Evolutionary conservation across 257 asterid species (phyloP).

Genomic region (Petunia secreta): DNA sequence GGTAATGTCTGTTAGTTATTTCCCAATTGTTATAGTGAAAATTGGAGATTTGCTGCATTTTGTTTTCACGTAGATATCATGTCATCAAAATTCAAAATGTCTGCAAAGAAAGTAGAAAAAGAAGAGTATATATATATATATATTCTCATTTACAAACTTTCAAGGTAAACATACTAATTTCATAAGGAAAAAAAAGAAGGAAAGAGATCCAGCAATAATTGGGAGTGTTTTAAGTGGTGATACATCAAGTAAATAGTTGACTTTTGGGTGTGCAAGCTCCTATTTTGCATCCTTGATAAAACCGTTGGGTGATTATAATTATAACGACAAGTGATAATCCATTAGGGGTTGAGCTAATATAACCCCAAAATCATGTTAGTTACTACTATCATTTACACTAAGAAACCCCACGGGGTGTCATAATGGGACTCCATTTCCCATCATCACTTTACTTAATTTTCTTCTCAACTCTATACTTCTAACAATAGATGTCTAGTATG

Average conservation of each 20-base stretch:
- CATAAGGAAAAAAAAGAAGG: neutral
- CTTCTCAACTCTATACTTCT: neutral
- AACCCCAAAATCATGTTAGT: neutral
- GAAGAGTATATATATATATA: neutral
- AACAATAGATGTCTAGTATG: neutral
- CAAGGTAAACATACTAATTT: neutral
- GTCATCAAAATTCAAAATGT: neutral
- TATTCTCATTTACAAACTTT: neutral
- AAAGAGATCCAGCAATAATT: neutral
- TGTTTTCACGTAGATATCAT: neutral
- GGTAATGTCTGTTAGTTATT: neutral
- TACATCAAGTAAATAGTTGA: constrained; percentile 13
- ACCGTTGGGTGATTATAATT: neutral
- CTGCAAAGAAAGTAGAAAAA: neutral
- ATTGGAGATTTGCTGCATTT: neutral
- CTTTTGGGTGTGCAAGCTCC: constrained; percentile 12
- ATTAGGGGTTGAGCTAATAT: neutral
- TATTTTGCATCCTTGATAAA: neutral
- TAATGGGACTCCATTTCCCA: constrained; percentile 25
- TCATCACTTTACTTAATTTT: constrained; percentile 17
- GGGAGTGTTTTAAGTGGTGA: neutral
- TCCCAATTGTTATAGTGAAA: neutral
- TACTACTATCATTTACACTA: neutral
- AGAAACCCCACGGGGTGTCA: neutral
- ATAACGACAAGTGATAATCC: neutral